A percentile compares a stretch with the other conserved stretches of the same genome.
These are phyloP conservation scores for Globisporangium camurandrum DNA, from an alignment of 352 stramenopile species.

Conservation along the genomic window DNA sequence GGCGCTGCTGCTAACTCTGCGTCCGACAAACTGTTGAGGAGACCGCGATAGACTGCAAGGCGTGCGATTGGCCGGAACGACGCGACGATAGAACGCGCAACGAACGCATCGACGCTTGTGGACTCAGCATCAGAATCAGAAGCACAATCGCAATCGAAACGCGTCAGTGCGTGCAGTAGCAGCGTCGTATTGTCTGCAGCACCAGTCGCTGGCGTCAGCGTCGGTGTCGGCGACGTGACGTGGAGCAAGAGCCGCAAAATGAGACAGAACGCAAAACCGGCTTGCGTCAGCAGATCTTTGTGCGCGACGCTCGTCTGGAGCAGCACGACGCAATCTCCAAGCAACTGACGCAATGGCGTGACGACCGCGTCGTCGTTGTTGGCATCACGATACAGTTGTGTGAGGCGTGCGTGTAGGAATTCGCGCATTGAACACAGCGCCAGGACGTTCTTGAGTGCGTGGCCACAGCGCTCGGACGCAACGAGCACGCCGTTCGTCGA, in stretches of 20 bases:
- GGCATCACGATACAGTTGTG: not conserved
- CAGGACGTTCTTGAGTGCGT: slow-evolving; percentile 66
- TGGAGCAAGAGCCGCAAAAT: slow-evolving; percentile 49
- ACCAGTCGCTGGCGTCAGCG: too few relatives aligned
- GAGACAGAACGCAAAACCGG: slow-evolving; percentile 58
- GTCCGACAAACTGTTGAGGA: slow-evolving; percentile 59
- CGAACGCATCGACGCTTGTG: not conserved
- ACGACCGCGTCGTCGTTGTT: not conserved
- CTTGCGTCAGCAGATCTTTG: slow-evolving; percentile 75
- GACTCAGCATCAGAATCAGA: too few relatives aligned
- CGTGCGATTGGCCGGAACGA: slow-evolving; percentile 45
- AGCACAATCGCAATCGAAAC: too few relatives aligned
- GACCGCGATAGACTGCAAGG: slow-evolving; percentile 58
- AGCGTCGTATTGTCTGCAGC: slow-evolving; percentile 9
- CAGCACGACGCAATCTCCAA: slow-evolving; percentile 52
- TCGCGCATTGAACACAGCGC: slow-evolving; percentile 59
- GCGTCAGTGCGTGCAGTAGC: slow-evolving; percentile 24
- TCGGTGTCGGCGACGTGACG: too few relatives aligned
- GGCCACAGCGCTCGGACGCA: slow-evolving; percentile 62
- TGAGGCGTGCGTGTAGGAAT: slow-evolving; percentile 27
- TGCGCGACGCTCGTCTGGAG: slow-evolving; percentile 64
- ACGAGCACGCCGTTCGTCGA: slow-evolving; percentile 66
- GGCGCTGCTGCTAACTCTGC: slow-evolving; percentile 27
- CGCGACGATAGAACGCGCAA: slow-evolving; percentile 15
- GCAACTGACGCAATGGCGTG: slow-evolving; percentile 31